Evolutionary conservation across 1,284 basidiomycete species (phyloP).

Genomic region (Xanthoconium separans): DNA sequence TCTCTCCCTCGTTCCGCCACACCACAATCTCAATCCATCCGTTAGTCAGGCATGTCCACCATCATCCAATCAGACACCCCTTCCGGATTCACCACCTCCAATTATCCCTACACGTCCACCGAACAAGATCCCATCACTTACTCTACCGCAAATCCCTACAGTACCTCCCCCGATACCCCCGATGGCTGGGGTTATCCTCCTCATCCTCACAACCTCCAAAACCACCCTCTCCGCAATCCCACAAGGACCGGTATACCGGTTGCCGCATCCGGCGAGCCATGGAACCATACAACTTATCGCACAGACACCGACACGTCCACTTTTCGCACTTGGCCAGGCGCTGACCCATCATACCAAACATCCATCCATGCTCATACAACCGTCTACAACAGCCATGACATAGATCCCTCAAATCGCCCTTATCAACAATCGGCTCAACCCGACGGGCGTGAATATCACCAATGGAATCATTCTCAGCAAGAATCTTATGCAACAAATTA

Average conservation of each 20-base stretch:
- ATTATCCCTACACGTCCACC: constrained; percentile 38
- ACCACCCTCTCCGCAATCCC: constrained; percentile 45
- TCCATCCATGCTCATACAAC: constrained; percentile 29
- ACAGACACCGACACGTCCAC: constrained; percentile 34
- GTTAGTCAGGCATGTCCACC: constrained; percentile 37
- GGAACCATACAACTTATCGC: constrained; percentile 28
- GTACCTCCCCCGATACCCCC: constrained; percentile 38
- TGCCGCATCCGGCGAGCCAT: constrained; percentile 22
- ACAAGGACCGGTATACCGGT: constrained; percentile 26
- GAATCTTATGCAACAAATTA: constrained; percentile 34
- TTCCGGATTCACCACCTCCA: constrained; percentile 39
- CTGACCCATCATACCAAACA: constrained; percentile 36
- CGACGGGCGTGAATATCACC: constrained; percentile 32
- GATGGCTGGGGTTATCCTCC: constrained; percentile 56
- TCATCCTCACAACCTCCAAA: constrained; percentile 45
- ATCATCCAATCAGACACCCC: constrained; percentile 39
- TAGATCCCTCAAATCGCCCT: constrained; percentile 35
- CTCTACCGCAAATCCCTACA: constrained; percentile 24
- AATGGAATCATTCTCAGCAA: constrained; percentile 33
- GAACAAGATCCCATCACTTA: constrained; percentile 37
- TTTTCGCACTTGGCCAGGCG: constrained; percentile 40
- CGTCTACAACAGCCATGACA: constrained; percentile 28
- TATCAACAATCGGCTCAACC: constrained; percentile 29
- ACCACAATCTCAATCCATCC: constrained; percentile 4
- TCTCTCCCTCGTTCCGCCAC: not conserved